Evolutionary conservation across 2,329 filamentous ascomycete species (phyloP), one percentile per base, ranked within the genome.

Genomic region (Diaporthe sp.): DNA sequence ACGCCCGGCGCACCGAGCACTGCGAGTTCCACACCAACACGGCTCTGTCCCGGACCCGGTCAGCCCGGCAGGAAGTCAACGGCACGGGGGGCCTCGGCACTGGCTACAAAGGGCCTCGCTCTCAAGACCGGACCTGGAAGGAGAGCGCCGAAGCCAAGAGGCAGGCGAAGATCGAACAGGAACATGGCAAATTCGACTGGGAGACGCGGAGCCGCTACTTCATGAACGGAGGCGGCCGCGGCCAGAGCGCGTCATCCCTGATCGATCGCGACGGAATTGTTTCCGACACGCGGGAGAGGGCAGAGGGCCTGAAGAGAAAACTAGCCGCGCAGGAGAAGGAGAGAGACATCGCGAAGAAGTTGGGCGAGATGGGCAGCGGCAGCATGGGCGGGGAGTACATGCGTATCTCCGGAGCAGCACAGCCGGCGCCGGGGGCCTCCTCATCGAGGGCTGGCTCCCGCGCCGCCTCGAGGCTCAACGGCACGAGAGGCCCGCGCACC

Each of bases 1-100:
- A 99, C 83, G 92, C 91, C 78, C 92, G 95, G 72, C 94, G 95
- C 80, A 98, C 96, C 0, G 93, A 98, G 79, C 95, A 94, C 82
- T 99, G 97, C 85, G 95, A 98, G 78, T 99, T 94, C 79, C 97
- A 99, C 83, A 92, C 98, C 78, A 95, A 97, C 79, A 87, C 95
- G 37, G 93, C 95, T 37, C 86, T 98, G 4, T 90, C 92, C 73
- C 96, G 94, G 81, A 91, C 81, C 72, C 87, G 88, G 42, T 87
- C 91, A 15, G 87, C 89, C 1, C 89, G 96, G 49, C 92, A 96
- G 87, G 95, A 98, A 81, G 89, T 98, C 76, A 98, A 96, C 81
- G 87, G 85, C n/a, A 84, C 83, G 61, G 83, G 82, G 37, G 84
- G 81, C 46, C 88, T 85, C 3, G 86, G 85, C 42, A 82, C 81